phyloP scores from a whole-genome alignment of 2,329 filamentous ascomycete genomes.

The Trichophyton mentagrophytes region DNA sequence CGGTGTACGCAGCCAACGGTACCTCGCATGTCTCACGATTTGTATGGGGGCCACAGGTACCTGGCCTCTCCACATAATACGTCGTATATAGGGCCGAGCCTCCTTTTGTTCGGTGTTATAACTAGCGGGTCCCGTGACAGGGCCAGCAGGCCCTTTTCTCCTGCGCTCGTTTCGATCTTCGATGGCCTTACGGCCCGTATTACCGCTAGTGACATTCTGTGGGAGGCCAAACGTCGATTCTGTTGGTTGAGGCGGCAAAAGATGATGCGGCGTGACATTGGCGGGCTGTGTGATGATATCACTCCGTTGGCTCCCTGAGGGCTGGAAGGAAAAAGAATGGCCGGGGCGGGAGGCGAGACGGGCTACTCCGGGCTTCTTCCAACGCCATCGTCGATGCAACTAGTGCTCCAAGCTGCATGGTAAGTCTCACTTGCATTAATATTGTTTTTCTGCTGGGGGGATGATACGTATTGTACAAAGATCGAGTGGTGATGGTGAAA shows the following conservation, averaged over 20 bases:
- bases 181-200: neutral
- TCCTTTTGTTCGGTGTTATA: neutral
- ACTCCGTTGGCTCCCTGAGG: neutral
- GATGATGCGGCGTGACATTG: neutral
- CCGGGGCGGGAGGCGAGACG: too few relatives aligned
- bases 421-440: too few relatives aligned
- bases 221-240: neutral
- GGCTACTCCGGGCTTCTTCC: too few relatives aligned
- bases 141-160: neutral
- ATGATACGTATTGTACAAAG: neutral
- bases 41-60: neutral
- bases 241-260: neutral
- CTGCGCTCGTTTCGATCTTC: neutral
- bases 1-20: neutral
- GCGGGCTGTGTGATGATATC: neutral
- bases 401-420: neutral
- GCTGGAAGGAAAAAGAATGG: too few relatives aligned
- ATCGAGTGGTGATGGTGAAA: neutral
- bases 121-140: neutral
- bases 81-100: neutral
- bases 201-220: neutral
- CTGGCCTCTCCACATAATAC: neutral
- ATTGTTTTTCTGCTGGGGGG: too few relatives aligned
- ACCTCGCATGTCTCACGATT: neutral
- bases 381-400: too few relatives aligned